Conservation (phyloP, 2,329 filamentous ascomycete genomes). For the Colletotrichum sp. region DNA sequence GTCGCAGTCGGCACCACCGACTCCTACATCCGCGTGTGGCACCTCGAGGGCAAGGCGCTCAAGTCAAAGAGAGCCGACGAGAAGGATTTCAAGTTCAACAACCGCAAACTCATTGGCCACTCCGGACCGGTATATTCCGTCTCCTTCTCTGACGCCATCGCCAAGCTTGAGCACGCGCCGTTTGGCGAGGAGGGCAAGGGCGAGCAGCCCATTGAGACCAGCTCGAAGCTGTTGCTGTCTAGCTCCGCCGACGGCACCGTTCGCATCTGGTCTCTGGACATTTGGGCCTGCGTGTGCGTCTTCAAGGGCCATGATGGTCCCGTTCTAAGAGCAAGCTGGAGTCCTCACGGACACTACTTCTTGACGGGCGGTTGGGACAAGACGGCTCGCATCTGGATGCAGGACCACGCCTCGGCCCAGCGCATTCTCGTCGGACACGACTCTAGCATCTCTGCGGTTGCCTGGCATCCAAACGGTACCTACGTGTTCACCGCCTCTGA, state of each 20-base stretch:
- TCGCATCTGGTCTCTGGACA: conserved; percentile 90
- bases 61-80: conserved; percentile 67
- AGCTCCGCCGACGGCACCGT: conserved; percentile 87
- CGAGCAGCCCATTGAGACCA: conserved; percentile 51
- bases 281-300: conserved; percentile 89
- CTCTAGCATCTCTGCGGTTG: conserved; percentile 86
- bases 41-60: conserved; percentile 83
- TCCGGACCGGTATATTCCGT: conserved; percentile 88
- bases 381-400: conserved; percentile 88
- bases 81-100: conserved; percentile 65
- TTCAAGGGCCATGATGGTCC: conserved; percentile 94
- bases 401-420: conserved; percentile 88
- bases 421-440: conserved; percentile 93
- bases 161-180: conserved; percentile 52
- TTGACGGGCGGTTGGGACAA: conserved; percentile 87
- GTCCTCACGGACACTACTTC: conserved; percentile 96
- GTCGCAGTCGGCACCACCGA: conserved; percentile 90
- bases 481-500: conserved; percentile 94
- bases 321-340: conserved; percentile 87
- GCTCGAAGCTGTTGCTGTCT: conserved; percentile 81
- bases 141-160: conserved; percentile 80
- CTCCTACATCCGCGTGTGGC: conserved; percentile 96
- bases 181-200: conserved; percentile 56
- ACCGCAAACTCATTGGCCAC: conserved; percentile 83
- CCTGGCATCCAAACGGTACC: conserved; percentile 92